These are phyloP conservation scores for Aquilaria sinensis DNA, from an alignment of 345 rosid species.

Conservation along the genomic window DNA sequence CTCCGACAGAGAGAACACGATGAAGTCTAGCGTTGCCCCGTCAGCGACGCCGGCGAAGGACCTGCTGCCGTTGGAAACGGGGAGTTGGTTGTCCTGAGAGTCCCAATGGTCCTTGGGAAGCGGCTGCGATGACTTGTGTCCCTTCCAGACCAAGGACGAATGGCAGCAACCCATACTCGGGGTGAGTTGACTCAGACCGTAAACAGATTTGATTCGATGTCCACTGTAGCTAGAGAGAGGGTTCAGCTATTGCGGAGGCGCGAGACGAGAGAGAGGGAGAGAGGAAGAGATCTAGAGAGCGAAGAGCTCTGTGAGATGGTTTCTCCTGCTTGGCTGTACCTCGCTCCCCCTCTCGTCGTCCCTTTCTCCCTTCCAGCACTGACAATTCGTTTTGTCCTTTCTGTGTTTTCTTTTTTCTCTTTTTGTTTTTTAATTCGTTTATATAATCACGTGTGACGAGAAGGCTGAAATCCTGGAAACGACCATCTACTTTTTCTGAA, in stretches of 20 bases:
- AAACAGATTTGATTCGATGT: not conserved
- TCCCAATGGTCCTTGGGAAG: slow-evolving; percentile 11
- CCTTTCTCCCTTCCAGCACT: slow-evolving; percentile 16
- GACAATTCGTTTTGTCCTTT: slow-evolving; percentile 24
- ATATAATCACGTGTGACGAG: too few relatives aligned
- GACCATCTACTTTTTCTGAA: too few relatives aligned
- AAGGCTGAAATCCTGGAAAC: too few relatives aligned
- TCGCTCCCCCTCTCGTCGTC: slow-evolving; percentile 7
- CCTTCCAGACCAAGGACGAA: slow-evolving; percentile 32
- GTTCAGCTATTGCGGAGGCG: slow-evolving; percentile 14
- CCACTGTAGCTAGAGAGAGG: slow-evolving; percentile 1
- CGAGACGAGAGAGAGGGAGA: not conserved
- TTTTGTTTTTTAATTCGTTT: not conserved
- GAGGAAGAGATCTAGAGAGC: slow-evolving; percentile 14
- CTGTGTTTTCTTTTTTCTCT: not conserved
- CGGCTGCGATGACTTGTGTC: slow-evolving; percentile 14
- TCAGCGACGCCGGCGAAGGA: slow-evolving; percentile 15
- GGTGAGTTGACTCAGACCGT: slow-evolving; percentile 24
- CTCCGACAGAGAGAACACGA: slow-evolving; percentile 69
- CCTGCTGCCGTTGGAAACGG: slow-evolving; percentile 22
- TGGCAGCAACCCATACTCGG: slow-evolving; percentile 62
- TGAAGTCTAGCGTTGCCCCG: slow-evolving; percentile 32
- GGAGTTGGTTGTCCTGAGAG: slow-evolving; percentile 8
- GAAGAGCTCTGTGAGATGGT: slow-evolving; percentile 11
- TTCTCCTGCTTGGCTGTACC: slow-evolving; percentile 12